These are phyloP conservation scores for Dentipellis sp. DNA, from an alignment of 768 basidiomycete species.

Conservation along the genomic window DNA sequence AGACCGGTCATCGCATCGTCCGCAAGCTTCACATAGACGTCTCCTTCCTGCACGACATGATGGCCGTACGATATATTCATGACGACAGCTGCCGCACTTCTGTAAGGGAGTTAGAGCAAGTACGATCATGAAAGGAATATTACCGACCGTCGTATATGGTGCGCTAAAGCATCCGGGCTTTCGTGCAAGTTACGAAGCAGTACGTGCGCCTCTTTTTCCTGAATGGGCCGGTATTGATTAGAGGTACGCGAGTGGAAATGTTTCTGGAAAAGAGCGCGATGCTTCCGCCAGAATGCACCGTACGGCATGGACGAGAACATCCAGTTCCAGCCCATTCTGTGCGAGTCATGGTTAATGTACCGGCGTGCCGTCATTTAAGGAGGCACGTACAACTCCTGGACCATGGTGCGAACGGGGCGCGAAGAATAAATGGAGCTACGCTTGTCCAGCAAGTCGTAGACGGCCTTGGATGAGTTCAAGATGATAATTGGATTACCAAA, in stretches of 20 bases:
- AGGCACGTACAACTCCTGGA: slow-evolving; percentile 31
- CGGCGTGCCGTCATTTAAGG: neutral
- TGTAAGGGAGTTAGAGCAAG: slow-evolving; percentile 4
- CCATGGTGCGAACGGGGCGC: slow-evolving; percentile 32
- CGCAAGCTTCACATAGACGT: slow-evolving; percentile 31
- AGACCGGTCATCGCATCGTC: slow-evolving; percentile 29
- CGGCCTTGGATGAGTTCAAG: slow-evolving; percentile 32
- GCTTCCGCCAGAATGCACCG: slow-evolving; percentile 27
- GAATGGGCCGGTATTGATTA: slow-evolving; percentile 20
- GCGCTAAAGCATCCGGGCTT: slow-evolving; percentile 27
- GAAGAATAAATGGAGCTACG: slow-evolving; percentile 36
- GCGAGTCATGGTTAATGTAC: neutral
- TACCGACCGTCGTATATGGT: slow-evolving; percentile 27
- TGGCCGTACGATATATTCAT: slow-evolving; percentile 34
- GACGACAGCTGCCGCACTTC: slow-evolving; percentile 29
- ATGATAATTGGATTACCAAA: slow-evolving; percentile 39
- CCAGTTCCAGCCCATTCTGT: slow-evolving; percentile 41
- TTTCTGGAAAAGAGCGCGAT: slow-evolving; percentile 29
- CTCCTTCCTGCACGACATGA: slow-evolving; percentile 26
- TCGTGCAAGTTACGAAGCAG: slow-evolving; percentile 28
- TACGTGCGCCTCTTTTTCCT: slow-evolving; percentile 27
- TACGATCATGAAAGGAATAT: neutral
- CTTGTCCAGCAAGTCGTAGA: slow-evolving; percentile 37
- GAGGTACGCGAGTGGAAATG: slow-evolving; percentile 24
- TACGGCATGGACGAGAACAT: slow-evolving; percentile 33